Percentiles rank a stretch among this genome's conserved stretches.
Evolutionary conservation across 345 rosid species (phyloP).

Genomic region (Turritis glabra): DNA sequence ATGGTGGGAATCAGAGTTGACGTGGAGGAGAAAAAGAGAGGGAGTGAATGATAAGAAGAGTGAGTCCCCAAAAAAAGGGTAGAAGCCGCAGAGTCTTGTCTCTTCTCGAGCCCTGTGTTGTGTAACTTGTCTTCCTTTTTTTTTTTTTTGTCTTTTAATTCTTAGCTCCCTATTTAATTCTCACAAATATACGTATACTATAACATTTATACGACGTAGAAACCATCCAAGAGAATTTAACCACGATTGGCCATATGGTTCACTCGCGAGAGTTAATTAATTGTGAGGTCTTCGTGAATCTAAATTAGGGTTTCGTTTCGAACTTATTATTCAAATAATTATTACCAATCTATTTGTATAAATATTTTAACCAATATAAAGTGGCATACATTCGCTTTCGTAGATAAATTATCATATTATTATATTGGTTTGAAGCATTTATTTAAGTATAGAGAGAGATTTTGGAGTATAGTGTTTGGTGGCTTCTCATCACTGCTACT

Average conservation of each 20-base stretch:
- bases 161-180: background rate
- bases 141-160: background rate
- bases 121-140: conserved; percentile 23
- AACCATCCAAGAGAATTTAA: conserved; percentile 3
- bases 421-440: conserved; percentile 27
- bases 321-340: background rate
- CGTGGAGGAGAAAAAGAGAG: conserved; percentile 36
- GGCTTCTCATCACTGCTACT: conserved; percentile 44
- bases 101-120: conserved; percentile 47
- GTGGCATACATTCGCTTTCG: background rate
- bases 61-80: conserved; percentile 43
- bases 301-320: conserved; percentile 16
- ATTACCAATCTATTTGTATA: background rate
- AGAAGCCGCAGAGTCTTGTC: conserved; percentile 41
- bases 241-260: background rate
- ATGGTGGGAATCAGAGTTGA: conserved; percentile 38
- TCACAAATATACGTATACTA: background rate
- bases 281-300: background rate
- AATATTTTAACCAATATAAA: background rate
- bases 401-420: background rate
- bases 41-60: conserved; percentile 44
- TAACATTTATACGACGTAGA: background rate
- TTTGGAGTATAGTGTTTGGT: conserved; percentile 44
- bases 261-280: background rate
- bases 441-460: conserved; percentile 37